These are phyloP conservation scores for Lolium perenne DNA, from an alignment of 176 grass and related monocot genomes.

Conservation along the genomic window DNA sequence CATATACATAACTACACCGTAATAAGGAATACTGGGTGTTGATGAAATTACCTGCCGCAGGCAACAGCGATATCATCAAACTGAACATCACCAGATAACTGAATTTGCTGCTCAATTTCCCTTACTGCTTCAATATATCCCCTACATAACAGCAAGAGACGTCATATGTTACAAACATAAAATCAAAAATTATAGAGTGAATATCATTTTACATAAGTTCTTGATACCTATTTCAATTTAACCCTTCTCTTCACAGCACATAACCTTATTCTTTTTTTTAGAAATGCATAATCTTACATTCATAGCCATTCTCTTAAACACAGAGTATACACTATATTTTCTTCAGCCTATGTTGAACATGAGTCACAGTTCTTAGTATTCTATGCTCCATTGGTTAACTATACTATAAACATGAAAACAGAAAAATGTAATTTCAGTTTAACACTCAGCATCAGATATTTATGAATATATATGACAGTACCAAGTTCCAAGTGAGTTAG, in stretches of 20 bases:
- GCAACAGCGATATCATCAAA: conserved; percentile 96
- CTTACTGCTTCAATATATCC: conserved; percentile 94
- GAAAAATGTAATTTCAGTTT: background rate
- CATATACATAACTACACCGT: background rate
- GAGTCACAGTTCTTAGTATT: background rate
- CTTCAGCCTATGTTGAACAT: background rate
- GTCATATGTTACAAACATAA: background rate
- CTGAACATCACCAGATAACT: conserved; percentile 49
- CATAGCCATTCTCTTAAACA: background rate
- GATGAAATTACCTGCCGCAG: conserved; percentile 83
- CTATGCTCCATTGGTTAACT: background rate
- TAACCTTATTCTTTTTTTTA: background rate
- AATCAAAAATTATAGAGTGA: background rate
- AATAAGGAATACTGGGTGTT: background rate
- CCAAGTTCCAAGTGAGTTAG: conserved; percentile 95
- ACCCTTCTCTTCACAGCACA: background rate
- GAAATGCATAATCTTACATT: background rate
- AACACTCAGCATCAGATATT: background rate
- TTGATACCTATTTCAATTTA: background rate
- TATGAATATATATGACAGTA: conserved; percentile 39
- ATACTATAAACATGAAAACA: background rate
- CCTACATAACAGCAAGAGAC: conserved; percentile 53
- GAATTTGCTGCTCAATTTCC: conserved; percentile 84
- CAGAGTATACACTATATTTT: background rate
- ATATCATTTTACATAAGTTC: background rate